Evolutionary conservation across 2,329 filamentous ascomycete genomes (phyloP).

Genomic region (Phaeosphaeriaceae sp.): DNA sequence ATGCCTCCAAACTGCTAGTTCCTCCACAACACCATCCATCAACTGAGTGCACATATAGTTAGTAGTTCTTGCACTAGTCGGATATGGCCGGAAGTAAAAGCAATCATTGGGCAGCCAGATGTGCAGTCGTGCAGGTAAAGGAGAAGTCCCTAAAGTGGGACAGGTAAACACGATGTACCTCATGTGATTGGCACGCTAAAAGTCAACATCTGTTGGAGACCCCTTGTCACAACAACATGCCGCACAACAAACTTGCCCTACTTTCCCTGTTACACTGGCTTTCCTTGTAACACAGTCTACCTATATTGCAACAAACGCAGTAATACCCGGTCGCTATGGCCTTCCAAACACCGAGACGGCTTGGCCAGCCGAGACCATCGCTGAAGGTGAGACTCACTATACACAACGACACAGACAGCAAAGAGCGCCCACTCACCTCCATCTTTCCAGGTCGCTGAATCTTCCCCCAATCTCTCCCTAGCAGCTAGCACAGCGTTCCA

Average conservation of each 20-base stretch:
- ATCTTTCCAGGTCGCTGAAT: conserved; percentile 35
- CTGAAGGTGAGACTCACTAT: conserved; percentile 27
- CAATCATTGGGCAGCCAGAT: neutral
- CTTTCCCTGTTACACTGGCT: no score
- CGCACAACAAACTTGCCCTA: conserved; percentile 10
- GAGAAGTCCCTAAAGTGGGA: neutral
- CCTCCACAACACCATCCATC: no score
- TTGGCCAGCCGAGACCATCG: conserved; percentile 47
- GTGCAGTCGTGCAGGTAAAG: neutral
- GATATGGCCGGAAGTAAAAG: neutral
- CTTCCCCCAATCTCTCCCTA: conserved; percentile 52
- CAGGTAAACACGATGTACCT: neutral
- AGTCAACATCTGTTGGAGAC: neutral
- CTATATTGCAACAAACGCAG: conserved; percentile 8
- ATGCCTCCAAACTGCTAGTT: no score
- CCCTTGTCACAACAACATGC: conserved; percentile 6
- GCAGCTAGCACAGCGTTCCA: conserved; percentile 57
- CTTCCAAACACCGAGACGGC: conserved; percentile 51
- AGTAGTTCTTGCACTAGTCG: neutral
- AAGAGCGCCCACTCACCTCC: conserved; percentile 1
- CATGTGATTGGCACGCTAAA: conserved; percentile 6
- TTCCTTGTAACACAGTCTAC: conserved; percentile 8
- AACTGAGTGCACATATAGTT: neutral
- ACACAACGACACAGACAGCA: conserved; percentile 28
- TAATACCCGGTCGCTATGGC: conserved; percentile 41